phyloP scores from a whole-genome alignment of 208 protist species.

The Naegleria lovaniensis region DNA sequence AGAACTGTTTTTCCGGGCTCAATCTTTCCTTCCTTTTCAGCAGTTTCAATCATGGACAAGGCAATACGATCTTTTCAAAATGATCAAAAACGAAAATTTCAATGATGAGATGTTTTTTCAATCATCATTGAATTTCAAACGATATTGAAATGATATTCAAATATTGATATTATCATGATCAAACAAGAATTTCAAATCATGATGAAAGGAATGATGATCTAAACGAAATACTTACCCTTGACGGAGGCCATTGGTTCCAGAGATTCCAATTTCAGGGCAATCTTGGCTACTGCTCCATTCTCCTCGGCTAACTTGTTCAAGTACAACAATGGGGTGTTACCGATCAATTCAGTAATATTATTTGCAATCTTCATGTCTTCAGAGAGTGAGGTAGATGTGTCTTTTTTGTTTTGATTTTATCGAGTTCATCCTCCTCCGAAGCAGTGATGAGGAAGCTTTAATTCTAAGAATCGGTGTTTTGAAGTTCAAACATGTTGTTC shows the following conservation, averaged over 20 bases:
- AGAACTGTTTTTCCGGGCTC: constrained; percentile 40
- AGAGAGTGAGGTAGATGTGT: neutral
- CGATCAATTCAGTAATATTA: constrained; percentile 34
- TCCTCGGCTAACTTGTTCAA: constrained; percentile 42
- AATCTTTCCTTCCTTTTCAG: constrained; percentile 37
- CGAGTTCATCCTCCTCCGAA: too few species aligned
- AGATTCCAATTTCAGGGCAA: constrained; percentile 40
- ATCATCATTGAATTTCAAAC: too few species aligned
- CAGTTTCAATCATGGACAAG: constrained; percentile 37
- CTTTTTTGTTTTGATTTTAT: neutral
- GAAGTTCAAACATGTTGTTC: too few species aligned
- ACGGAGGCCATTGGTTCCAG: constrained; percentile 36
- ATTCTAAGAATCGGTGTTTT: too few species aligned
- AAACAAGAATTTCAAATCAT: neutral
- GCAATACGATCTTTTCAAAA: constrained; percentile 34
- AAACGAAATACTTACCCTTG: constrained; percentile 9
- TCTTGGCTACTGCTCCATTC: constrained; percentile 14
- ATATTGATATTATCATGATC: too few species aligned
- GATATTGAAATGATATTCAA: too few species aligned
- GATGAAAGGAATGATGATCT: neutral
- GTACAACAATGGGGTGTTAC: constrained; percentile 41
- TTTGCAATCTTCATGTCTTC: constrained; percentile 13
- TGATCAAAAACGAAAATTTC: neutral
- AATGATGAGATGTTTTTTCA: too few species aligned
- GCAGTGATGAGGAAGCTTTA: too few species aligned